Evolutionary conservation across 352 stramenopile species (phyloP), one percentile per base, ranked within the genome.

Genomic region (Phytophthora vignae): DNA sequence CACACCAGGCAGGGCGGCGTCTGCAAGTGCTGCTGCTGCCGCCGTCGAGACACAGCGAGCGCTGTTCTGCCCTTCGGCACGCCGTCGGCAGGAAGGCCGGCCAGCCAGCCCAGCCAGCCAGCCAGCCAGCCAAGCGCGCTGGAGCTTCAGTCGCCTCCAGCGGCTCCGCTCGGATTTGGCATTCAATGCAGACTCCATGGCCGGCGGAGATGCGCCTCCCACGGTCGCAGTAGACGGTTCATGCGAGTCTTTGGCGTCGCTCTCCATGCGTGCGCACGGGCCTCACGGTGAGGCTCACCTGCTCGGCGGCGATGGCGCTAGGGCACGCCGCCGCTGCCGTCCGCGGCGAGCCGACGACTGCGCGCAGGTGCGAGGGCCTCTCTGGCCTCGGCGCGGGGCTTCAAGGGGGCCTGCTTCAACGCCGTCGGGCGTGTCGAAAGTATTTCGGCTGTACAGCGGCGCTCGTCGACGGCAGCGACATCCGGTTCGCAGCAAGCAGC

Each of bases 141-240:
- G 36, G 15, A 42, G 36, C 36, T 42, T 11, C 11, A 12, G 11
- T 42, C 36, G 36, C 36, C 36, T 42, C 10, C 36, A 17, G 36
- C 53, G 42, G 42, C 54, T 76, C 69, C 57, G 52, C 25, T 48
- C 42, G 49, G 69, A 72, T 76, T 76, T 71, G 63, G 62, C 36
- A 55, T 21, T 33, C 40, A 48, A 19, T 8, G 52, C 33, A 40
- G 33, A 15, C 36, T 42, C 36, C 36, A 42, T 42, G 36, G 53
- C 19, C 40, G 58, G 12, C 27, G 60, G 40, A 38, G 67, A 74
- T 74, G 67, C 46, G 61, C 48, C 67, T 74, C 67, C 67, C 67
- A 74, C 60, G 49, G 48, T 74, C 54, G 66, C 67, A 65, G 58
- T 58, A 71, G 67, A 70, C 67, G 38, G 67, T 74, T 74, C 67